Conservation (phyloP, 2,329 filamentous ascomycete genomes). For the Arthrobotrys pseudoclavata region DNA sequence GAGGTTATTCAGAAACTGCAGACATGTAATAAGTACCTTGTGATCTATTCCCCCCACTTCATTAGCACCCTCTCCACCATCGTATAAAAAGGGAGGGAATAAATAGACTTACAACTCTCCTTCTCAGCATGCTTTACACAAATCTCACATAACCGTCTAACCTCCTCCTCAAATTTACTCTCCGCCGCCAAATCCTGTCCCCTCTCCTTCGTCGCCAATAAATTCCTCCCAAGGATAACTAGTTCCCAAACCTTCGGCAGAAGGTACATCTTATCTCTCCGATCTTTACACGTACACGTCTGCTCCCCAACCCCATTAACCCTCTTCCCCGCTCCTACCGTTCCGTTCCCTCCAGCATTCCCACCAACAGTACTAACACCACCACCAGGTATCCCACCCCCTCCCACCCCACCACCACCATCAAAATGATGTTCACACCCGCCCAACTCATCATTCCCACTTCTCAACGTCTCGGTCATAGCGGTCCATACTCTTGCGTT, state of each 20-base stretch:
- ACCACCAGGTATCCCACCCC: not conserved
- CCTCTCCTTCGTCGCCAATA: slow-evolving; percentile 63
- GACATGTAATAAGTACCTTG: slow-evolving; percentile 63
- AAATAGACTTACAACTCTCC: slow-evolving; percentile 52
- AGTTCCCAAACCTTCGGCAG: slow-evolving; percentile 63
- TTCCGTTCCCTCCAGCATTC: not conserved
- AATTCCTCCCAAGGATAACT: slow-evolving; percentile 62
- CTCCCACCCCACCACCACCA: not conserved
- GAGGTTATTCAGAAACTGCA: slow-evolving; percentile 64
- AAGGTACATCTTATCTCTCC: slow-evolving; percentile 63
- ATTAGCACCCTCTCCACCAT: slow-evolving; percentile 18
- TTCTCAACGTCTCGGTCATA: slow-evolving; percentile 63
- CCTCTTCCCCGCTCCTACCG: slow-evolving; percentile 18
- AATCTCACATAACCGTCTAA: slow-evolving; percentile 63
- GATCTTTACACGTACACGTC: slow-evolving; percentile 58
- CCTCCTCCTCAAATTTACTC: slow-evolving; percentile 63
- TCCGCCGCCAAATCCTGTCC: slow-evolving; percentile 64
- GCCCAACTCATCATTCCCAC: slow-evolving; percentile 62
- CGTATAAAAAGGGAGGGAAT: not conserved
- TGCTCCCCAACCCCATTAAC: slow-evolving; percentile 52
- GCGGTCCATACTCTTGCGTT: slow-evolving; percentile 62
- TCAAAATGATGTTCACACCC: slow-evolving; percentile 58
- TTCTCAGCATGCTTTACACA: slow-evolving; percentile 63
- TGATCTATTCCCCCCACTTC: slow-evolving; percentile 59
- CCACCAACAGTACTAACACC: not conserved